A percentile compares a stretch with the other conserved stretches of the same genome.
These are phyloP conservation scores for Clonostachys rhizophaga DNA, from an alignment of 2,329 filamentous ascomycete species.

Conservation along the genomic window DNA sequence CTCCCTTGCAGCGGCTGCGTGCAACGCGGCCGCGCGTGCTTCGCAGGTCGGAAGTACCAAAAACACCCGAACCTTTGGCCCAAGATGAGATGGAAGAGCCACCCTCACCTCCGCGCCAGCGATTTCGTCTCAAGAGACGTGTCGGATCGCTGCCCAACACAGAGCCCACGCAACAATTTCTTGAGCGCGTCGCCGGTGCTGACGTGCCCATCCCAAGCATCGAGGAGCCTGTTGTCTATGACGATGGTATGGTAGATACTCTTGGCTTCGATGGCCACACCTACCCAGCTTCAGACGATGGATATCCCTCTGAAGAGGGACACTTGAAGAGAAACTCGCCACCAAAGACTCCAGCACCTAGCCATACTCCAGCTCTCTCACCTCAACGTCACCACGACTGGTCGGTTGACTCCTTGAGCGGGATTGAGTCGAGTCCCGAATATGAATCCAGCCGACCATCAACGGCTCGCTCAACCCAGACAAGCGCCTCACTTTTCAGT, in stretches of 20 bases:
- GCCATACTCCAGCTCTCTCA: slow-evolving; percentile 27
- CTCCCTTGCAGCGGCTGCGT: slow-evolving; percentile 37
- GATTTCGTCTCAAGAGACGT: slow-evolving; percentile 51
- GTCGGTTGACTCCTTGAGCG: slow-evolving; percentile 53
- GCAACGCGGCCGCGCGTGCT: slow-evolving; percentile 38
- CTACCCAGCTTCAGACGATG: slow-evolving; percentile 23
- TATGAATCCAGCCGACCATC: slow-evolving; percentile 56
- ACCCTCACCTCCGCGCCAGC: slow-evolving; percentile 46
- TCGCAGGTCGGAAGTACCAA: slow-evolving; percentile 32
- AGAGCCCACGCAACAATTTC: slow-evolving; percentile 60
- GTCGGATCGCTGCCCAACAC: slow-evolving; percentile 46
- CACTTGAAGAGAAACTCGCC: slow-evolving; percentile 41
- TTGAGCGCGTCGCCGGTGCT: slow-evolving; percentile 62
- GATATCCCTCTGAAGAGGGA: slow-evolving; percentile 20
- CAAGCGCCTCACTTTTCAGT: slow-evolving; percentile 52
- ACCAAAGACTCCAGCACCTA: slow-evolving; percentile 55
- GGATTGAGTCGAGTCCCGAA: slow-evolving; percentile 53
- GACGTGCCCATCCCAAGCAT: slow-evolving; percentile 63
- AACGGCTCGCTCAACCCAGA: slow-evolving; percentile 54
- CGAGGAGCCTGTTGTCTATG: slow-evolving; percentile 44
- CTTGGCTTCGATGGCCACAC: slow-evolving; percentile 22
- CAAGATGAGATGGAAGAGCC: slow-evolving; percentile 23
- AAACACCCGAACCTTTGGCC: slow-evolving; percentile 46
- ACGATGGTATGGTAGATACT: slow-evolving; percentile 37
- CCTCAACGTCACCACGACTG: slow-evolving; percentile 51